These are phyloP conservation scores for Naematelia aurantialba DNA, from an alignment of 768 basidiomycete species.

Conservation along the genomic window DNA sequence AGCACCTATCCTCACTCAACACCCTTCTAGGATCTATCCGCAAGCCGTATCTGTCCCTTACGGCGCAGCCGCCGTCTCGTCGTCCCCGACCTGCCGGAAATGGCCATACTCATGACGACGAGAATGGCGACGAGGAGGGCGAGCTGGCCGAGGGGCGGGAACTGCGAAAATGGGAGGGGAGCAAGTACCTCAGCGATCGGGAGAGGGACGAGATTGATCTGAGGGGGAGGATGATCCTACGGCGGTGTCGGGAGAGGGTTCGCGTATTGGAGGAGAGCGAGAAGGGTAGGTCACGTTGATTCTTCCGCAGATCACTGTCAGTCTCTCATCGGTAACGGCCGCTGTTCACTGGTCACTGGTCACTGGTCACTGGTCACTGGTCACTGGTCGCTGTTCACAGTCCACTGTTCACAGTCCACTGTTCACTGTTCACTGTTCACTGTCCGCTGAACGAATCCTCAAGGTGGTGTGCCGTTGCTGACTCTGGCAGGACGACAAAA, in stretches of 20 bases:
- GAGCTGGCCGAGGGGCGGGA: constrained; percentile 22
- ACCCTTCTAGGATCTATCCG: constrained; percentile 67
- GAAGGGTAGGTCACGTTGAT: constrained; percentile 65
- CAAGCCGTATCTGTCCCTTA: constrained; percentile 75
- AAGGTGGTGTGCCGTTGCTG: background rate
- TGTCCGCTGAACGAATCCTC: background rate
- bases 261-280: constrained; percentile 83
- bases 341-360: too few relatives aligned
- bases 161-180: constrained; percentile 42
- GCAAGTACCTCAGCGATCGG: constrained; percentile 65
- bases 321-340: too few relatives aligned
- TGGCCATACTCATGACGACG: background rate
- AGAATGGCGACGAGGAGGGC: constrained; percentile 18
- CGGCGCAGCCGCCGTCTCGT: constrained; percentile 46
- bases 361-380: too few relatives aligned
- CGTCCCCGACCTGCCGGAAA: constrained; percentile 4
- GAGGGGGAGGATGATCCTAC: constrained; percentile 78
- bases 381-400: too few relatives aligned
- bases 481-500: constrained; percentile 20
- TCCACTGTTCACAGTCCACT: too few relatives aligned
- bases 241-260: constrained; percentile 79
- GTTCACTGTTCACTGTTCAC: constrained; percentile 4
- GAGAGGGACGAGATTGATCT: constrained; percentile 95
- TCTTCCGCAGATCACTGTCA: too few relatives aligned
- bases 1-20: constrained; percentile 38